These are phyloP conservation scores for Boletus hoseneyae DNA, from an alignment of 1,284 basidiomycete species.

Conservation along the genomic window DNA sequence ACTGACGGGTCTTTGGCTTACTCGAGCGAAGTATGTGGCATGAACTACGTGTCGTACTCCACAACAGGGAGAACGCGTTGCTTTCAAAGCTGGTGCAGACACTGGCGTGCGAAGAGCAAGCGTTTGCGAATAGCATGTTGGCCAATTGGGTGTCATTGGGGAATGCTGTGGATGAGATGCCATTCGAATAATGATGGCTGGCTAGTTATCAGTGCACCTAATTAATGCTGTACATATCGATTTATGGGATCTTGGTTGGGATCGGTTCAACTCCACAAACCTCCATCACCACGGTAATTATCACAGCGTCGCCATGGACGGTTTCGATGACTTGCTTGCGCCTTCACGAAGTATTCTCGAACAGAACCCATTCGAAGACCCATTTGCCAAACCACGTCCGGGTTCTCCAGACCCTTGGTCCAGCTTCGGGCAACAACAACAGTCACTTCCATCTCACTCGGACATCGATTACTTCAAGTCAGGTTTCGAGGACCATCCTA, in stretches of 20 bases:
- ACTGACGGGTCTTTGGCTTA: slow-evolving; percentile 1
- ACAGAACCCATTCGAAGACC: slow-evolving; percentile 75
- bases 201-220: neutral
- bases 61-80: slow-evolving; percentile 83
- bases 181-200: slow-evolving; percentile 56
- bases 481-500: slow-evolving; percentile 34
- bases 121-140: slow-evolving; percentile 58
- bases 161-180: slow-evolving; percentile 76
- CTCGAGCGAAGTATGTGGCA: slow-evolving; percentile 75
- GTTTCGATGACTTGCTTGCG: slow-evolving; percentile 76
- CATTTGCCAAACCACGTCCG: slow-evolving; percentile 59
- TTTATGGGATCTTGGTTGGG: slow-evolving; percentile 15
- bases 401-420: slow-evolving; percentile 77
- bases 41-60: slow-evolving; percentile 82
- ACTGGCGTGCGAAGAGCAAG: slow-evolving; percentile 70
- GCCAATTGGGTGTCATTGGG: slow-evolving; percentile 72
- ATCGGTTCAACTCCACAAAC: neutral
- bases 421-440: slow-evolving; percentile 36
- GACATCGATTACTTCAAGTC: slow-evolving; percentile 32
- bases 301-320: slow-evolving; percentile 45
- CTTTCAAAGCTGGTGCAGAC: slow-evolving; percentile 70
- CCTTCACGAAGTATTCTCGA: slow-evolving; percentile 60
- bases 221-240: slow-evolving; percentile 12
- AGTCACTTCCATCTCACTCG: slow-evolving; percentile 16
- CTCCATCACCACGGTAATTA: neutral